A percentile compares a stretch with the other conserved stretches of the same genome.
These are phyloP conservation scores for Byssothecium circinans DNA, from an alignment of 2,329 filamentous ascomycete species.

Conservation along the genomic window DNA sequence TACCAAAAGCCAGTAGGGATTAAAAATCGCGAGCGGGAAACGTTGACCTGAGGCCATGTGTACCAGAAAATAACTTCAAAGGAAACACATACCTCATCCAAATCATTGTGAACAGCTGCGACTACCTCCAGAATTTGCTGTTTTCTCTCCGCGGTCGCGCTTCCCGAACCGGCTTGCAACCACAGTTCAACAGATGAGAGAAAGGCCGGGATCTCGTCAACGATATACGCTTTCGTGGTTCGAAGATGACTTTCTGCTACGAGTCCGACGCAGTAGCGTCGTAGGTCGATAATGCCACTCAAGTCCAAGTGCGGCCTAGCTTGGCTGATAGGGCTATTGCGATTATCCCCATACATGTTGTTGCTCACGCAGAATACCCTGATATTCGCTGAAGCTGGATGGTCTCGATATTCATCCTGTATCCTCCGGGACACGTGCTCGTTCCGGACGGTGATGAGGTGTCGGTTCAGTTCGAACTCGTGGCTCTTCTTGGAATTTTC, in stretches of 20 bases:
- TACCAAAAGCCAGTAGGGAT: too few relatives aligned
- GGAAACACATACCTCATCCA: slow-evolving; percentile 35
- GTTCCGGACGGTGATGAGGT: slow-evolving; percentile 47
- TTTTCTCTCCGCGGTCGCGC: slow-evolving; percentile 43
- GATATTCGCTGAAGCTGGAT: slow-evolving; percentile 24
- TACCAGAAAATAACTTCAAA: neutral
- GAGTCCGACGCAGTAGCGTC: slow-evolving; percentile 51
- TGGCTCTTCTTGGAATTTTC: slow-evolving; percentile 9
- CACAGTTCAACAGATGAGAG: slow-evolving; percentile 49
- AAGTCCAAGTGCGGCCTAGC: slow-evolving; percentile 42
- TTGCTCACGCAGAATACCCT: slow-evolving; percentile 53
- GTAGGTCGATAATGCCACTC: slow-evolving; percentile 48
- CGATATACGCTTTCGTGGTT: slow-evolving; percentile 44
- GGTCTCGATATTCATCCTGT: slow-evolving; percentile 26
- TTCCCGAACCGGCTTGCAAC: slow-evolving; percentile 49
- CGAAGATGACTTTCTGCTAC: slow-evolving; percentile 49
- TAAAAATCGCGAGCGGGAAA: too few relatives aligned
- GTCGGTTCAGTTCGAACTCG: slow-evolving; percentile 31
- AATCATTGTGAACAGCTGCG: slow-evolving; percentile 31
- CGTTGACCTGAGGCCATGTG: too few relatives aligned
- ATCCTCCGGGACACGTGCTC: slow-evolving; percentile 35
- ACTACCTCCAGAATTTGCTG: slow-evolving; percentile 37
- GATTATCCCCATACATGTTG: slow-evolving; percentile 45
- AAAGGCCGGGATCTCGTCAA: slow-evolving; percentile 47
- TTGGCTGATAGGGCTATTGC: slow-evolving; percentile 22